Evolutionary conservation across 176 grass and related monocot species (phyloP), one percentile per base, ranked within the genome.

Genomic region (Hyparrhenia diplandra): DNA sequence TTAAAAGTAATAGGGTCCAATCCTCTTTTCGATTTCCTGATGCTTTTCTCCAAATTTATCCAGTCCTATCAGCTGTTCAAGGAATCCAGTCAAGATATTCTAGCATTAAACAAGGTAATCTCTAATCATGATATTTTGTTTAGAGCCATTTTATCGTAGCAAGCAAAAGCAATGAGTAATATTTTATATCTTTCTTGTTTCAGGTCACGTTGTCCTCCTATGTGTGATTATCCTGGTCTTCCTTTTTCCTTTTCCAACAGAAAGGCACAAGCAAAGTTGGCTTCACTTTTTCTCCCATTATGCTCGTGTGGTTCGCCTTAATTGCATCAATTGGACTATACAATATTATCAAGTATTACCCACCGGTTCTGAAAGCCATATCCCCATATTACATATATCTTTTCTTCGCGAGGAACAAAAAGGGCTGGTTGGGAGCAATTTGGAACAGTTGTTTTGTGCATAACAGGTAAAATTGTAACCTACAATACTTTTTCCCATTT

Each of bases 1-100:
- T 39, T 7, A 52, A 52, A 52, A 54, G 20, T 21, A 54, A 9
- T 9, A 54, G 2, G 51, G 20, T 54, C 17, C 20, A 24, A 18
- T 77, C 49, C 34, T 71, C 51, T 14, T 42, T 69, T 32, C 0
- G 10, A 43, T 71, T 43, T 30, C 24, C 25, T 72, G 10, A 87
- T 4, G 24, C 5, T 45, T 18, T n/a, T 54, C 24, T 85, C 61
- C 34, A 8, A 60, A 8, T 11, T 43, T 77, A 66, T 75, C 52
- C 88, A 92, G 93, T 96, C 86, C 80, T 92, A 10, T 96, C 93
- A 6, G 93, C 93, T 14, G 93, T 96, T 66, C 93, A 96, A 84
- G 93, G 93, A 88, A 90, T 96, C 78, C 93, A 96, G 76, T 88
- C 90, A 39, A 92, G 88, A 75, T 96, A 88, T 40, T 42, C 88